phyloP scores from a whole-genome alignment of 768 basidiomycete species.

The Panaeolus papilionaceus region DNA sequence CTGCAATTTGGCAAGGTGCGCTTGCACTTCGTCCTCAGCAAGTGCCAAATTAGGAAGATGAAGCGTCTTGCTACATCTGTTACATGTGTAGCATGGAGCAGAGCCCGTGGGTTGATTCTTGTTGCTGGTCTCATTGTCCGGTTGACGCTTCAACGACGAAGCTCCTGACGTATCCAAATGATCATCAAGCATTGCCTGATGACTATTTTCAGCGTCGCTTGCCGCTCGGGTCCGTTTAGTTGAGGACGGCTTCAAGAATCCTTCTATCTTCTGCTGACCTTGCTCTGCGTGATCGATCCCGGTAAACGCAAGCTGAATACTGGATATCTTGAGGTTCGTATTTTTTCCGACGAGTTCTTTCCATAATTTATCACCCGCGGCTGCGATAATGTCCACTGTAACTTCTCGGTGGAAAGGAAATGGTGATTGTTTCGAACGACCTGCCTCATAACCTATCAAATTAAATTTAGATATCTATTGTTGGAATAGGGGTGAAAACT shows the following conservation, averaged over 20 bases:
- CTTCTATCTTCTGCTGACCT: slow-evolving; percentile 88
- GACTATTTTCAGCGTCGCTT: slow-evolving; percentile 2
- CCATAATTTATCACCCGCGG: slow-evolving; percentile 83
- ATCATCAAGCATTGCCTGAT: slow-evolving; percentile 13
- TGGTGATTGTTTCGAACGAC: slow-evolving; percentile 81
- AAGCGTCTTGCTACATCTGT: slow-evolving; percentile 60
- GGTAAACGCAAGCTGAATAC: slow-evolving; percentile 75
- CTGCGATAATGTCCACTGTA: slow-evolving; percentile 76
- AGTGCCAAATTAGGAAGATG: slow-evolving; percentile 33
- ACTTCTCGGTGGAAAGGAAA: slow-evolving; percentile 86
- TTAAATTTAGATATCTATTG: slow-evolving; percentile 15
- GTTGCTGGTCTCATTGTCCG: slow-evolving; percentile 3
- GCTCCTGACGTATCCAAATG: neutral
- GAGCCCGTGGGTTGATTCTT: slow-evolving; percentile 9
- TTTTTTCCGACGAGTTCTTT: slow-evolving; percentile 77
- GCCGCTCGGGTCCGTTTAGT: slow-evolving; percentile 33
- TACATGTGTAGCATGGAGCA: slow-evolving; percentile 51
- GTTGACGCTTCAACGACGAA: slow-evolving; percentile 15
- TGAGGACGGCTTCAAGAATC: slow-evolving; percentile 70
- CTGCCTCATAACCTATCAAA: slow-evolving; percentile 63
- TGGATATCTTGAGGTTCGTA: slow-evolving; percentile 68
- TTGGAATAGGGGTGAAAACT: neutral
- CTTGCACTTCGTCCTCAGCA: slow-evolving; percentile 37
- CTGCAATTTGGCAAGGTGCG: slow-evolving; percentile 45
- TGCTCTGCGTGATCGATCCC: slow-evolving; percentile 77